Evolutionary conservation across 306 rosid genomes (phyloP), one percentile per base, ranked within the genome.

Genomic region (Parietaria judaica): DNA sequence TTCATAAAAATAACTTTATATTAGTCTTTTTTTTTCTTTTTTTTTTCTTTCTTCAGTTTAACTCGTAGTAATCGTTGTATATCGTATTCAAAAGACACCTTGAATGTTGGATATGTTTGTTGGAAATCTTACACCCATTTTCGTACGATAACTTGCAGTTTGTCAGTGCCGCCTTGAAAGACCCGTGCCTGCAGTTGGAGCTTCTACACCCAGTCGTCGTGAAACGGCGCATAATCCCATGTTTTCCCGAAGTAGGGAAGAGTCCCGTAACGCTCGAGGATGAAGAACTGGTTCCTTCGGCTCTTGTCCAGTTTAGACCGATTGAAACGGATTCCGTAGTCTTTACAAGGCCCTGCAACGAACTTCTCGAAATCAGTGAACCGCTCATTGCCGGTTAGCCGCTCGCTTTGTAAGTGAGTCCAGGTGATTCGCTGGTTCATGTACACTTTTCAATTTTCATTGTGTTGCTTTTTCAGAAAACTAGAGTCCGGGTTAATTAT

Each of bases 261-360:
- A 84, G 60, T 10, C 68, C 72, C 8, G 65, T 38, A 62, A 88
- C 95, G 45, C 78, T 92, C 43, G 88, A 83, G 63, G 95, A 92
- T 36, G 97, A 88, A 71, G 85, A 88, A 56, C 75, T 88, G 74
- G 96, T 88, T 36, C 99, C 99, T 58, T 88, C 88, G 3, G 97
- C 90, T 76, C 87, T 92, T 43, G 65, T 92, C 11, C 88, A 92
- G 88, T 88, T 88, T 75, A 86, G 72, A 78, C 97, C 99, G 9
- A 74, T 71, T 11, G 99, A 92, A 82, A 84, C 99, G 9, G 99
- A 92, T 71, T 79, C 95, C 36, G 69, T 88, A 58, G 86, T 86
- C 56, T 92, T 77, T 85, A 86, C 85, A 1, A 94, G 99, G 66
- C 84, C 88, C 57, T 64, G 71, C 71, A 86, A 92, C 66, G 95